Evolutionary conservation across 2,329 filamentous ascomycete genomes (phyloP), one percentile per base, ranked within the genome.

Genomic region (Beauveria varroae): DNA sequence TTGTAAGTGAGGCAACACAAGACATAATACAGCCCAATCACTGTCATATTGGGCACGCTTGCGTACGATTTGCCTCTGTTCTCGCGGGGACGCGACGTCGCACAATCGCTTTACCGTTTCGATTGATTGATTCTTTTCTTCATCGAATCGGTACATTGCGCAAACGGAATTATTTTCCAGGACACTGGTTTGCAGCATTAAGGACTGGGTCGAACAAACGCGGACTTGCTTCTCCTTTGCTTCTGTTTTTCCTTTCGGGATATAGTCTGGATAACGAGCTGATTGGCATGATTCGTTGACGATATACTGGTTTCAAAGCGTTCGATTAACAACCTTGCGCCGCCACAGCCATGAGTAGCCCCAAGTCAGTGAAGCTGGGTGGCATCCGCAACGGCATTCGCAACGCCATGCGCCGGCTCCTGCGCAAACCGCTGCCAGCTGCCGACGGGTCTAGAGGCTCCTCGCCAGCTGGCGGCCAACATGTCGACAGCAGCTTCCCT

Each of bases 321-420:
- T 44, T 44, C 22, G 16, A 5, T 44, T 14, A 2, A 43, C 44
- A 44, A 16, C 46, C 16, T 20, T 58, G 37, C 37, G 55, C 46
- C 40, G 57, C 55, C 16, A 30, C n/a, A 51, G 20, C n/a, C 18
- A 72, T 72, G 66, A 62, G 68, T 47, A 65, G 69, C 51, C 58
- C 71, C 57, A 72, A 70, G 63, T 69, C 67, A 52, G 58, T 71
- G 9, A 65, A 70, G 49, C 66, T 72, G 65, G 70, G 67, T 63
- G 67, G 67, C 58, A 70, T 70, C 66, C 71, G 67, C 60, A 57
- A 51, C 44, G 66, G 67, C 58, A 69, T 70, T 65, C 71, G 66
- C 60, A 52, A 40, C 24, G 66, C 67, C 40, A 60, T 74, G 20
- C 72, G 72, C 22, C 69, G 66, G 61, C 65, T 72, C 58, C 70